Evolutionary conservation across 208 protist genomes (phyloP), one percentile per base, ranked within the genome.

Genomic region (Trypanosoma scelopori): DNA sequence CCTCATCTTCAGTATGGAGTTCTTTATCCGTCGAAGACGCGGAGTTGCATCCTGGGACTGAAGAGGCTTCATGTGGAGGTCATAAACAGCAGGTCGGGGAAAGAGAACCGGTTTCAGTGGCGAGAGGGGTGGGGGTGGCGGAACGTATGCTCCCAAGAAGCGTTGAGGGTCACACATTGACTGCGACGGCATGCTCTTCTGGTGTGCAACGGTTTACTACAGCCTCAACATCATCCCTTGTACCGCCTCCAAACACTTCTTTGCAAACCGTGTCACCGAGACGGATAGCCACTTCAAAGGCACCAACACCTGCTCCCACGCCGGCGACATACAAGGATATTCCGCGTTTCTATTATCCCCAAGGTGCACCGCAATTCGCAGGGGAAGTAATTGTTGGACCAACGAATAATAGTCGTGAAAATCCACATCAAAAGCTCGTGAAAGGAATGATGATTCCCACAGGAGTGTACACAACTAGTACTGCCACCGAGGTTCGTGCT

Each of bases 311-410:
- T 59, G 20, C 35, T 41, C 20, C 5, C 11, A 30, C 37, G 2
- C 12, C 18, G 16, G 84, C 80, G 12, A 78, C 78, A 50, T 84
- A 84, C 62, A 74, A 85, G 5, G 79, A 88, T 25, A 95, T 97
- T 46, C 92, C 92, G 3, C 86, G 77, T 22, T 97, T 97, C 65
- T 97, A 94, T 75, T 94, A 86, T 52, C 84, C 89, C 0, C 51
- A 83, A 7, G 91, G 91, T 0, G 27, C 63, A 22, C 78, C 76
- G 16, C 76, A 61, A 39, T 69, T 60, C 27, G 20, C 51, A 30
- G 85, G 82, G 57, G 68, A 75, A 43, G 43, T 81, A 22, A 70
- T 94, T 48, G 77, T 68, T 60, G 84, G 78, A 3, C 78, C 81
- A 23, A 41, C 79, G 5, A 73, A 65, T 20, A 74, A 51, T 27